Evolutionary conservation across 163 green algal genomes (phyloP), one percentile per base, ranked within the genome.

Genomic region (Prototheca wickerhamii): DNA sequence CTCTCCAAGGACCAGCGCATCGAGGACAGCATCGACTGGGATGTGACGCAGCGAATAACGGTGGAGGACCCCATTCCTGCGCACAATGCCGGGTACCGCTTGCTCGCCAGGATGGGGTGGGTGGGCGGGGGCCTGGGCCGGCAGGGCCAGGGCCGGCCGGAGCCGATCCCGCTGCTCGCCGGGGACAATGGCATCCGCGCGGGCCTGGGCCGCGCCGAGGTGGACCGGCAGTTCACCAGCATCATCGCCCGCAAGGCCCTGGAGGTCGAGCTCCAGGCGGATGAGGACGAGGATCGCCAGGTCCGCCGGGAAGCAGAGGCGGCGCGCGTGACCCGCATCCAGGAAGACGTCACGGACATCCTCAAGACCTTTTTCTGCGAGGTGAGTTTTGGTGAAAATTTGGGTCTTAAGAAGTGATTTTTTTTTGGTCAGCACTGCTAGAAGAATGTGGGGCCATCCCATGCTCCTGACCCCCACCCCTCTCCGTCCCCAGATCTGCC

Each of bases 261-360:
- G 40, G 87, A 92, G 58, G 76, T 77, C 6, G 87, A 94, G 74
- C 66, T 94, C 15, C 84, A 89, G 61, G 84, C 81, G 2, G 74
- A 84, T 3, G 87, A 94, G 63, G 77, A 86, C 30, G 78, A 83
- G 30, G 81, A 84, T 2, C 64, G 81, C 4, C 32, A 51, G 42
- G 5, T 60, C 12, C 31, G 29, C 52, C 25, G 18, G 50, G 70
- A 89, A 77, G 42, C 64, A 44, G 61, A 78, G 60, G 79, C 68
- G 18, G 76, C 85, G 71, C 67, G 72, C 12, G 69, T 86, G 25
- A 34, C 78, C 40, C 73, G 65, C 50, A 87, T 91, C 31, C 75
- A 73, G 28, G 74, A 83, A 51, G 83, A 92, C 32, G 81, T 92
- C 2, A 75, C 67, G n/a, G 72, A 78, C 44, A 82, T 85, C 33